These are phyloP conservation scores for Hypoxylon intermedium DNA, from an alignment of 495 filamentous ascomycete species.

Conservation along the genomic window DNA sequence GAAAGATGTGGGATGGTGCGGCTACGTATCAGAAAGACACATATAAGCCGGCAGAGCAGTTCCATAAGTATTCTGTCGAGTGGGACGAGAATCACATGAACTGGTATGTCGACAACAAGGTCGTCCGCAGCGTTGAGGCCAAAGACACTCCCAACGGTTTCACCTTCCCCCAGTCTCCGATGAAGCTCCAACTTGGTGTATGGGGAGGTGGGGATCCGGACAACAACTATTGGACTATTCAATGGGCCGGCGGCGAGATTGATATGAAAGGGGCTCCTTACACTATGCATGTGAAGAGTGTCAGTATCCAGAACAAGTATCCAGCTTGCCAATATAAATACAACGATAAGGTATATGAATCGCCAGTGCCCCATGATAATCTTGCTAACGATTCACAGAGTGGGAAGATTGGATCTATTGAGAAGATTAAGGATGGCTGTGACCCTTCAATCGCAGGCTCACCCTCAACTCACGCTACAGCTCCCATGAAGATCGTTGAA, in stretches of 20 bases:
- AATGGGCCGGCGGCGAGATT: conserved; percentile 77
- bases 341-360: conserved; percentile 37
- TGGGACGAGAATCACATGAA: conserved; percentile 77
- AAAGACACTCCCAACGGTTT: conserved; percentile 62
- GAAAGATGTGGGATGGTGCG: conserved; percentile 68
- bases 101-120: conserved; percentile 80
- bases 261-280: conserved; percentile 69
- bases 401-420: conserved; percentile 35
- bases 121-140: conserved; percentile 62
- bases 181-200: conserved; percentile 75
- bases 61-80: conserved; percentile 88
- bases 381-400: conserved; percentile 33
- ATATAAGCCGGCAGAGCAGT: conserved; percentile 69
- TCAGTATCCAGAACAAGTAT: conserved; percentile 58
- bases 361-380: neutral
- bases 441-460: conserved; percentile 6
- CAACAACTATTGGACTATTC: conserved; percentile 54
- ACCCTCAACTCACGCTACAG: conserved; percentile 5
- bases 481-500: conserved; percentile 13
- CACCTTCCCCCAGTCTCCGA: conserved; percentile 75
- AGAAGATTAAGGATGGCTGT: conserved; percentile 36
- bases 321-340: conserved; percentile 57
- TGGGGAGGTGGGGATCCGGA: conserved; percentile 76
- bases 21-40: conserved; percentile 74
- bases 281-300: conserved; percentile 69